Base-by-base conservation (phyloP, 352 stramenopile species). In the Pythium brachiatum region DNA sequence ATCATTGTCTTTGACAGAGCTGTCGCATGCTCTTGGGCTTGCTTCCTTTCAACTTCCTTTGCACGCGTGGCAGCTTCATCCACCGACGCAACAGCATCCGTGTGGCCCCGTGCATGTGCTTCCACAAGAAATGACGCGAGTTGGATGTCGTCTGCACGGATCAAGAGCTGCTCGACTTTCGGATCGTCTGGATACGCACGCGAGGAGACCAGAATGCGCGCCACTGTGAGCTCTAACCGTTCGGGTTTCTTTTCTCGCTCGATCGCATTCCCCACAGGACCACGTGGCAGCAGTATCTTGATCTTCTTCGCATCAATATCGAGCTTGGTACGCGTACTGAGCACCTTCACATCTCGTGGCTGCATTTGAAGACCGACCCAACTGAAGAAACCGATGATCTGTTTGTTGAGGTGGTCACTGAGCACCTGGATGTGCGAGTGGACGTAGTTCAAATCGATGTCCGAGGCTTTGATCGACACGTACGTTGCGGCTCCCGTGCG, bases 351-450 rank as follows among this genome's bases (percentile, higher is more conserved):
- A 16, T 68, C 57, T 1, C 65, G 39, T 25, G 78, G 78, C n/a
- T 78, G 70, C 23, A 75, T 73, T 52, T 83, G 74, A 9, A 87
- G 60, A 18, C 78, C 79, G 8, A 75, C 74, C 78, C 79, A 93
- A 13, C 76, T 77, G 29, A 84, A 88, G 60, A 90, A 88, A 0
- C 71, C 79, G 25, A 85, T 66, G 20, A 93, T 76, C 25, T 90
- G 71, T 60, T 82, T 80, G 23, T 73, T 74, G 18, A 90, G 41
- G 58, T 87, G 79, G 16, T 89, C 66, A 6, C 68, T 32, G 12
- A 92, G 72, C 0, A 78, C 63, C 20, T 53, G 56, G 29, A 76
- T 81, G 34, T 89, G 75, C 8, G 67, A 62, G 48, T 81, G 69
- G 26, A 90, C 66, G 46, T 89, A 90, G 41, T 88, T 90, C 3